A percentile compares a stretch with the other conserved stretches of the same genome.
These are phyloP conservation scores for Thalassia testudinum DNA, from an alignment of 116 monocot genomes.

Conservation along the genomic window DNA sequence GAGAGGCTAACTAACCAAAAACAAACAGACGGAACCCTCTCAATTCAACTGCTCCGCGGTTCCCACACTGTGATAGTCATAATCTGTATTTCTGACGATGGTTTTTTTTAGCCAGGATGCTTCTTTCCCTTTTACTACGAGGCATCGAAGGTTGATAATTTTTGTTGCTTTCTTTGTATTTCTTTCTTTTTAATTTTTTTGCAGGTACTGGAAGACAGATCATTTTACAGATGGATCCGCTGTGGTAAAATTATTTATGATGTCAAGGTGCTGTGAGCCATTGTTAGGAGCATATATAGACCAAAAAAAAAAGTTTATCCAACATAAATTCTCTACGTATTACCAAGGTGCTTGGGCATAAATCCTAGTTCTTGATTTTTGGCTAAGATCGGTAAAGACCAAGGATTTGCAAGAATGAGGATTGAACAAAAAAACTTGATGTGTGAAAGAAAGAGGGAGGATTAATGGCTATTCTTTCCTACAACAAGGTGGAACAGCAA, in stretches of 20 bases:
- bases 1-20: no score
- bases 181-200: background rate
- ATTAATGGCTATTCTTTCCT: background rate
- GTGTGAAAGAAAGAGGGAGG: background rate
- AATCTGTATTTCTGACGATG: background rate
- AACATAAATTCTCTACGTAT: background rate
- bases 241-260: background rate
- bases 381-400: background rate
- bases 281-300: no score
- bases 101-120: background rate
- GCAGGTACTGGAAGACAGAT: constrained; percentile 43
- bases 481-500: background rate
- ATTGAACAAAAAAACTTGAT: background rate
- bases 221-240: constrained; percentile 39
- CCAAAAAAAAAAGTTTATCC: background rate
- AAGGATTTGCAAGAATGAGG: background rate
- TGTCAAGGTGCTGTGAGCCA: background rate
- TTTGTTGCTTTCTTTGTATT: background rate
- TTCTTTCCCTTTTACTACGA: background rate
- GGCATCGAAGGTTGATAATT: background rate
- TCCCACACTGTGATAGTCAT: no score
- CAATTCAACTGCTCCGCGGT: no score
- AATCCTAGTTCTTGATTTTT: background rate
- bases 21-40: no score
- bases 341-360: background rate